phyloP scores from a whole-genome alignment of 371 early-diverging fungal genomes.

The Actinomortierella ambigua region DNA sequence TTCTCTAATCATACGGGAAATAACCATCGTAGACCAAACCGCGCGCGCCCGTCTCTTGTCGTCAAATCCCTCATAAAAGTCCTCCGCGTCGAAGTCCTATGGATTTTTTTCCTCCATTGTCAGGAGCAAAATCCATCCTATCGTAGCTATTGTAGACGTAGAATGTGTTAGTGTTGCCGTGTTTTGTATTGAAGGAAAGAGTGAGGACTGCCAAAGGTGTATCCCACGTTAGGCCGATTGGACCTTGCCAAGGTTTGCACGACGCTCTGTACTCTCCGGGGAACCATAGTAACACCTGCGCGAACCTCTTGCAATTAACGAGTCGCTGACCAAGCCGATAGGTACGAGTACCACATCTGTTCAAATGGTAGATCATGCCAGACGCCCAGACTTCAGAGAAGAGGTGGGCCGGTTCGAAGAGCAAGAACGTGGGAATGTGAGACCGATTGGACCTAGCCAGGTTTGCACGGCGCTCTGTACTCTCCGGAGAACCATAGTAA shows the following conservation, averaged over 20 bases:
- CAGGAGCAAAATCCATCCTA: too few species aligned
- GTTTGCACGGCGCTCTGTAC: conserved; percentile 14
- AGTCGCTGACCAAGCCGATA: conserved; percentile 15
- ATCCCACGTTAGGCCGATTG: conserved; percentile 11
- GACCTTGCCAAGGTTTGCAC: conserved; percentile 13
- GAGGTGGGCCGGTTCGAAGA: conserved; percentile 15
- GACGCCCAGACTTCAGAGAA: conserved; percentile 21
- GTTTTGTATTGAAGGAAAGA: conserved; percentile 1
- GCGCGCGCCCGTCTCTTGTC: conserved; percentile 14
- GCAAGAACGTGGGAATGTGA: neutral
- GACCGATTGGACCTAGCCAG: conserved; percentile 15
- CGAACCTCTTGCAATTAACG: conserved; percentile 12
- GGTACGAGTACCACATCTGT: conserved; percentile 10
- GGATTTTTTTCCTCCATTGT: too few species aligned
- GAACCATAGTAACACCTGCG: conserved; percentile 15
- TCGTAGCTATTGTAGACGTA: neutral
- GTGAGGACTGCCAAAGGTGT: neutral
- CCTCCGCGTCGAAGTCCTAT: conserved; percentile 12
- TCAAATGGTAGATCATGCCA: conserved; percentile 21
- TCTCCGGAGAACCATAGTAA: conserved; percentile 17
- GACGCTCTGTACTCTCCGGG: conserved; percentile 16
- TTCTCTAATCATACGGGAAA: conserved; percentile 10
- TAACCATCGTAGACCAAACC: conserved; percentile 9
- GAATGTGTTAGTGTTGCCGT: conserved; percentile 8
- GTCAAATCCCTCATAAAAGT: conserved; percentile 10